Conservation (phyloP, 2,329 filamentous ascomycete genomes). For the Pestalotiopsis sp. region DNA sequence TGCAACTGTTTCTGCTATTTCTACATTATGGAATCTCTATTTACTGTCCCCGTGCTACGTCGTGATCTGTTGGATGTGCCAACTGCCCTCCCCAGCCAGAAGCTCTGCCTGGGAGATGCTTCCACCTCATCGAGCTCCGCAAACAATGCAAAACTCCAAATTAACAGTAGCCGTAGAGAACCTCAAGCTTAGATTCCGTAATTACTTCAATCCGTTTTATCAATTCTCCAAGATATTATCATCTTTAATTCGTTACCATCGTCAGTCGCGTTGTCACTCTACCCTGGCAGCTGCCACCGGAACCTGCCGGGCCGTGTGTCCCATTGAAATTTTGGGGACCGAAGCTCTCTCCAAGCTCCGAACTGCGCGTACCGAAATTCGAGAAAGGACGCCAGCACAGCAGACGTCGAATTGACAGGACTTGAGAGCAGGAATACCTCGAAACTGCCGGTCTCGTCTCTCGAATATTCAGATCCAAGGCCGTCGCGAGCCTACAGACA, state of each 20-base stretch:
- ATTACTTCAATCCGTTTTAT: background rate
- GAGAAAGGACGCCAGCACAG: background rate
- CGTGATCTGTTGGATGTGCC: too few relatives aligned
- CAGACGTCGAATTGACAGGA: background rate
- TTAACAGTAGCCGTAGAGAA: background rate
- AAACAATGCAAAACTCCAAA: background rate
- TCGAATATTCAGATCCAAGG: too few relatives aligned
- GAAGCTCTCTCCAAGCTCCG: slow-evolving; percentile 9
- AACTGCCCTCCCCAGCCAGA: too few relatives aligned
- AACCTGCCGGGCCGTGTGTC: background rate
- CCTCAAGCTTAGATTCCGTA: background rate
- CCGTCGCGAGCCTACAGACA: background rate
- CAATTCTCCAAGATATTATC: too few relatives aligned
- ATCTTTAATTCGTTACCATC: background rate
- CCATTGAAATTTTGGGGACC: slow-evolving; percentile 2
- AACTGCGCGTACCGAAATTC: background rate
- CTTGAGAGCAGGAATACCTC: background rate
- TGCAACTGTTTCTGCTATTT: too few relatives aligned
- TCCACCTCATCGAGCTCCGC: too few relatives aligned
- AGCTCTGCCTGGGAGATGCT: too few relatives aligned
- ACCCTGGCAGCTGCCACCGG: background rate
- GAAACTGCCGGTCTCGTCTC: background rate
- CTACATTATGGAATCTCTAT: too few relatives aligned
- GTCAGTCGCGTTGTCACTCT: background rate
- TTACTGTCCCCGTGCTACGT: too few relatives aligned